Conservation (phyloP, 441 rosid genomes). For the Omphalea diandra region DNA sequence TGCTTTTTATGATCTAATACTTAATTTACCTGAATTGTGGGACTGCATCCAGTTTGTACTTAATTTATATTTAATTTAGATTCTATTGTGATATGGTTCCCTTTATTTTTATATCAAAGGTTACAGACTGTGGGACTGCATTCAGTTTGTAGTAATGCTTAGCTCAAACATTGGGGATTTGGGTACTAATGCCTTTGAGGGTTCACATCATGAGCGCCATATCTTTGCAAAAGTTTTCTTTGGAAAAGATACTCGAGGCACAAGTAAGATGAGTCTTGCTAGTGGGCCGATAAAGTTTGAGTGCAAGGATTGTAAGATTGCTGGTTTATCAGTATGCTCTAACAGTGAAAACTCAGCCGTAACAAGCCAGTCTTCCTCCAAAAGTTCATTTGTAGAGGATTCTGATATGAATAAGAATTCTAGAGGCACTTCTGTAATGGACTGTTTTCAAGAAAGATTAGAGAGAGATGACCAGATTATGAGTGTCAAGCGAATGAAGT, state of each 20-base stretch:
- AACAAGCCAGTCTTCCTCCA: constrained; percentile 48
- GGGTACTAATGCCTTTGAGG: constrained; percentile 58
- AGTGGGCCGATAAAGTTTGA: constrained; percentile 49
- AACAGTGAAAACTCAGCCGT: constrained; percentile 64
- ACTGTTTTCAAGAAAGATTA: constrained; percentile 36
- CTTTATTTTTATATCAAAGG: constrained; percentile 11
- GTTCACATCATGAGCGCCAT: constrained; percentile 51
- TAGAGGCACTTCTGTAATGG: constrained; percentile 33
- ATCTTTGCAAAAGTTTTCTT: constrained; percentile 66
- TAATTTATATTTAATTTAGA: too few relatives aligned
- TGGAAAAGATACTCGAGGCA: constrained; percentile 39
- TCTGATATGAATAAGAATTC: constrained; percentile 34
- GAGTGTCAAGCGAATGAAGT: constrained; percentile 46
- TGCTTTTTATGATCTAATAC: background rate
- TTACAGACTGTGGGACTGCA: constrained; percentile 21
- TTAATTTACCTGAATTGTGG: constrained; percentile 3
- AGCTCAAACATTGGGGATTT: constrained; percentile 35
- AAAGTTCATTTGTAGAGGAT: constrained; percentile 36
- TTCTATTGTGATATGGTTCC: background rate
- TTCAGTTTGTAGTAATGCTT: constrained; percentile 38
- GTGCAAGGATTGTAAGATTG: constrained; percentile 41
- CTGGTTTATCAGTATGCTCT: constrained; percentile 41
- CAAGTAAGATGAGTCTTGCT: constrained; percentile 46
- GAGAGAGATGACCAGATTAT: constrained; percentile 38
- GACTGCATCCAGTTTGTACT: constrained; percentile 28